Evolutionary conservation across 2,329 filamentous ascomycete genomes (phyloP).

Genomic region (Proliferodiscus dingleyae): DNA sequence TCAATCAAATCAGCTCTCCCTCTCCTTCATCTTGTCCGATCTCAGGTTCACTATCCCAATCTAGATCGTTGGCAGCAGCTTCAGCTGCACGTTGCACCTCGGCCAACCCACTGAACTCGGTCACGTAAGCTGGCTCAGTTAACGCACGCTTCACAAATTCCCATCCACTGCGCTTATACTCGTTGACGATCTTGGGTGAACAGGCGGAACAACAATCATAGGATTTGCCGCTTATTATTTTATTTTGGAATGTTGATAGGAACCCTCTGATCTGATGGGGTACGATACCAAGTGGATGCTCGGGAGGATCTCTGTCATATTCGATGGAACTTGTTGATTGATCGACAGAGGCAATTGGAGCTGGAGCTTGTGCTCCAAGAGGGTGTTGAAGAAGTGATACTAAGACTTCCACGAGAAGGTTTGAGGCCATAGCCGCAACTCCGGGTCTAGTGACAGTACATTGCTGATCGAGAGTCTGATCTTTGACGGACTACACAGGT

Average conservation of each 20-base stretch:
- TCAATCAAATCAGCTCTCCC: slow-evolving; percentile 26
- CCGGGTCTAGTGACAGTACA: slow-evolving; percentile 96
- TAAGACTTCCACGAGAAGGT: slow-evolving; percentile 83
- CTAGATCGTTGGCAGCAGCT: slow-evolving; percentile 44
- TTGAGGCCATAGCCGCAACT: slow-evolving; percentile 86
- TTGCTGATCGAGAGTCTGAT: slow-evolving; percentile 93
- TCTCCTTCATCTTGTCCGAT: slow-evolving; percentile 50
- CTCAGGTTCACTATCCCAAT: slow-evolving; percentile 55
- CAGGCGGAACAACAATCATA: slow-evolving; percentile 82
- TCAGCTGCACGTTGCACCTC: slow-evolving; percentile 63
- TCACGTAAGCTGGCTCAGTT: slow-evolving; percentile 71
- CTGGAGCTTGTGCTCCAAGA: slow-evolving; percentile 55
- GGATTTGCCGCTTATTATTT: slow-evolving; percentile 66
- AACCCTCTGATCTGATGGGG: slow-evolving; percentile 80
- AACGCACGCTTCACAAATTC: slow-evolving; percentile 71
- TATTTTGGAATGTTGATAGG: slow-evolving; percentile 67
- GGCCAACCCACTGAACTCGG: slow-evolving; percentile 68
- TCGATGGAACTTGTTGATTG: slow-evolving; percentile 33
- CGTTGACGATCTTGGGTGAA: slow-evolving; percentile 62
- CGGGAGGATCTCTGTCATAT: slow-evolving; percentile 50
- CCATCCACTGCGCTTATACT: slow-evolving; percentile 67
- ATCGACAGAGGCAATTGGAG: slow-evolving; percentile 38
- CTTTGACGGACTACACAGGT: slow-evolving; percentile 72
- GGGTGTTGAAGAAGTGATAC: slow-evolving; percentile 87
- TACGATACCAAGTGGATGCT: slow-evolving; percentile 62